Base-by-base conservation (phyloP, 1,284 basidiomycete genomes). In the Pseudozyma hubeiensis region DNA sequence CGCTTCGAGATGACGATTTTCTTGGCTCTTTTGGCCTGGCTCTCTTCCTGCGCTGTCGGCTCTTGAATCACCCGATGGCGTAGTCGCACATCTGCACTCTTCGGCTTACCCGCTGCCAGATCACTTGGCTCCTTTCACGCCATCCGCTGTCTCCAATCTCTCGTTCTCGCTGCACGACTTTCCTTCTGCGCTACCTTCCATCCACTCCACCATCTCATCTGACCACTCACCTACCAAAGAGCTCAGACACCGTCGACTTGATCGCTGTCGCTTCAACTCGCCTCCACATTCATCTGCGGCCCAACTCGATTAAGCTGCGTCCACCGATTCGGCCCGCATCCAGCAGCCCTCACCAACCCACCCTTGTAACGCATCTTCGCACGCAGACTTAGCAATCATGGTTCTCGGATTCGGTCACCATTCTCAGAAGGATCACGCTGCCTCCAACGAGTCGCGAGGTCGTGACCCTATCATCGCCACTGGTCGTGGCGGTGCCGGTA, bases 401-500 rank as follows among this genome's bases (percentile, higher is more conserved):
- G 66, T 69, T 55, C 63, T 75, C 34, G 72, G 72, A 35, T 63
- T 75, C 48, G 72, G 72, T 35, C 66, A 75, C 50, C 72, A 75
- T 49, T 75, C 72, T 8, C 72, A 75, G 47, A 60, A 57, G 51
- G 73, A 70, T 19, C 17, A 49, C 17, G 46, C 48, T 53, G 62
- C 31, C 44, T 50, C 57, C n/a, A 30, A 46, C 49, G 69, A 71
- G 44, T 60, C 65, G 58, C 78, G 77, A 45, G 79, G 79, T 11
- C 78, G 80, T 40, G 76, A 70, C 47, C 67, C 74, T 37, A 64
- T 80, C 56, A 70, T 72, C 50, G 72, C 78, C 35, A 78, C 80
- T 17, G 80, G 80, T 46, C 71, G 80, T 43, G 80, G 80, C 39
- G 80, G 80, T 48, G 79, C 77, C 14, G 80, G 80, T 39, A 81